These are phyloP conservation scores for Spergularia bocconei DNA, from an alignment of 148 eudicot species.

Conservation along the genomic window DNA sequence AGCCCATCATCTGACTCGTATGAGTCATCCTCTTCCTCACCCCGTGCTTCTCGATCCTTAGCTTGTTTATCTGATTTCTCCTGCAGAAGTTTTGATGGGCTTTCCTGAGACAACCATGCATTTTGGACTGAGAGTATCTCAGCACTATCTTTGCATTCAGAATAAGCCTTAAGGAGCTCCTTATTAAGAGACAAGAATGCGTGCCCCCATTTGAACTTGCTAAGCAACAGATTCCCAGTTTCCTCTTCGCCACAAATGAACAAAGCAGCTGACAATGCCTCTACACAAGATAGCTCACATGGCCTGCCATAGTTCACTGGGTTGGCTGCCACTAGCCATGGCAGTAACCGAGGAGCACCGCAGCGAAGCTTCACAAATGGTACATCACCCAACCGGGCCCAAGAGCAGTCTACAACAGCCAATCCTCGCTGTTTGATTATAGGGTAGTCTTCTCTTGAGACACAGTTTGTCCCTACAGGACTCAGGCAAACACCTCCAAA, in stretches of 20 bases:
- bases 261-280: slow-evolving; percentile 90
- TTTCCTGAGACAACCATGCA: slow-evolving; percentile 78
- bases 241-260: slow-evolving; percentile 94
- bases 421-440: slow-evolving; percentile 71
- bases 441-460: slow-evolving; percentile 72
- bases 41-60: slow-evolving; percentile 25
- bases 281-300: slow-evolving; percentile 92
- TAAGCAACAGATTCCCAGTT: slow-evolving; percentile 66
- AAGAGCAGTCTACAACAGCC: slow-evolving; percentile 97
- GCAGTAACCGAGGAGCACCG: slow-evolving; percentile 80
- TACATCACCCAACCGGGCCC: slow-evolving; percentile 86
- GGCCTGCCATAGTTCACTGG: slow-evolving; percentile 95
- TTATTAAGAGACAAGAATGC: slow-evolving; percentile 93
- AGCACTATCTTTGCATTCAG: slow-evolving; percentile 70
- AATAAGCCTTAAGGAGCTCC: slow-evolving; percentile 78
- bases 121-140: slow-evolving; percentile 82
- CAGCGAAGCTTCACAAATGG: slow-evolving; percentile 88
- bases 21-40: slow-evolving; percentile 45
- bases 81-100: slow-evolving; percentile 28
- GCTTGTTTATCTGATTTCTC: slow-evolving; percentile 24
- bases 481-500: slow-evolving; percentile 88
- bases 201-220: slow-evolving; percentile 99
- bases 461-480: slow-evolving; percentile 81
- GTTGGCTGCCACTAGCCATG: slow-evolving; percentile 97
- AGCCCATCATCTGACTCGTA: slow-evolving; percentile 86